Evolutionary conservation across 2,329 filamentous ascomycete species (phyloP).

Genomic region (Colletotrichum chlorophyti): DNA sequence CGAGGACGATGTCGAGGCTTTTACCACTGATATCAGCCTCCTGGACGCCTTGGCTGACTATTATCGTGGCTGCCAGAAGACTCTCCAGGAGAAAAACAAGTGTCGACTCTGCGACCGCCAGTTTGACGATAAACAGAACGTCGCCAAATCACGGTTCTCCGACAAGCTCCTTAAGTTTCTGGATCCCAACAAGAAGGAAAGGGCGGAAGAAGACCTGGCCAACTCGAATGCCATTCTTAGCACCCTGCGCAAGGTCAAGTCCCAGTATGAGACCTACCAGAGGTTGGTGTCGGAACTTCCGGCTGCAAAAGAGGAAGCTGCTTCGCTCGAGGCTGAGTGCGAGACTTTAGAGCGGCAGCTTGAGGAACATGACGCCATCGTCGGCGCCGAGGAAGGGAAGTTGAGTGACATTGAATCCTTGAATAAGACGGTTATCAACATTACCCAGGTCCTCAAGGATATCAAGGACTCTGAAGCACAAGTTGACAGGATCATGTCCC

Average conservation of each 20-base stretch:
- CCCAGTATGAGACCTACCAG: constrained; percentile 77
- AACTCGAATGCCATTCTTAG: constrained; percentile 57
- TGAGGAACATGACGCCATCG: constrained; percentile 71
- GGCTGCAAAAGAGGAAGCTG: constrained; percentile 67
- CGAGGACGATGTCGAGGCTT: constrained; percentile 63
- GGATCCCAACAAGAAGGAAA: constrained; percentile 66
- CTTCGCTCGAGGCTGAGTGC: constrained; percentile 66
- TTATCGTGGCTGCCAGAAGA: constrained; percentile 71
- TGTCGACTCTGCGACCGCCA: constrained; percentile 79
- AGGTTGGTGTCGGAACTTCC: constrained; percentile 77
- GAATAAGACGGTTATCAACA: constrained; percentile 76
- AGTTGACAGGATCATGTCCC: constrained; percentile 76
- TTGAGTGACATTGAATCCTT: constrained; percentile 79
- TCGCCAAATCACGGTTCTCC: constrained; percentile 66
- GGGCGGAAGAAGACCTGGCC: constrained; percentile 67
- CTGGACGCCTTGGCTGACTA: constrained; percentile 75
- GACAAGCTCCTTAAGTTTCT: constrained; percentile 71
- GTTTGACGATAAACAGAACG: constrained; percentile 67
- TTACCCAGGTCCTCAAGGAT: constrained; percentile 75
- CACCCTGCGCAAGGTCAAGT: constrained; percentile 66
- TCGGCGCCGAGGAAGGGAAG: constrained; percentile 68
- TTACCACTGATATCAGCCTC: constrained; percentile 72
- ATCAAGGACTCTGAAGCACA: constrained; percentile 75
- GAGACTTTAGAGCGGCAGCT: constrained; percentile 65
- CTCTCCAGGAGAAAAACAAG: constrained; percentile 70